Conservation (phyloP, 2,329 filamentous ascomycete genomes). For the Fusarium udum region DNA sequence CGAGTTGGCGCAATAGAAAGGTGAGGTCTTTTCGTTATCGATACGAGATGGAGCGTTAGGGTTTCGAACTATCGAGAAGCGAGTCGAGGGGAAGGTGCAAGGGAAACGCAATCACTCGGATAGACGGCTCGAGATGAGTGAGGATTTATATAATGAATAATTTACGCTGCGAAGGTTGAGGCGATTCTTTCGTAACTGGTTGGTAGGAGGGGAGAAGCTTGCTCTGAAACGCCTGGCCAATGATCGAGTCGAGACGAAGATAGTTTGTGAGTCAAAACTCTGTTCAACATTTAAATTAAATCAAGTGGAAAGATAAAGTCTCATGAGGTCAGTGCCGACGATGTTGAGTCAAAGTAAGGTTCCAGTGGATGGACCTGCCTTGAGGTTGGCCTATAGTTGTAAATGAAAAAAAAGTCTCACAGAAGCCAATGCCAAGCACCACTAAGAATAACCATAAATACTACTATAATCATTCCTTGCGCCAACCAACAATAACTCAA, state of each 20-base stretch:
- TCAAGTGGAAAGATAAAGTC: neutral
- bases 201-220: neutral
- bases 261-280: neutral
- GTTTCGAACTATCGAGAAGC: neutral
- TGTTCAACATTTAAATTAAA: neutral
- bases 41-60: neutral
- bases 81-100: neutral
- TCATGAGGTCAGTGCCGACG: neutral
- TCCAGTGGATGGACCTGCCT: neutral
- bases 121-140: neutral
- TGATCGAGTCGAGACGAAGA: neutral
- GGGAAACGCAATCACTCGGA: neutral
- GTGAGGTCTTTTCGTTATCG: neutral
- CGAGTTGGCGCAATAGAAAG: neutral
- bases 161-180: neutral
- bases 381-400: neutral
- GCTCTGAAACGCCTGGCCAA: slow-evolving; percentile 9
- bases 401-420: neutral
- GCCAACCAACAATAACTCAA: neutral
- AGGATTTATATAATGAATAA: neutral
- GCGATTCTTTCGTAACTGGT: neutral
- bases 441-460: slow-evolving; percentile 8
- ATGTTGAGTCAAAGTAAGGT: neutral
- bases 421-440: slow-evolving; percentile 11
- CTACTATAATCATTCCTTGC: slow-evolving; percentile 1